Conservation (phyloP, 1,284 basidiomycete genomes). For the Dichomitus squalens region DNA sequence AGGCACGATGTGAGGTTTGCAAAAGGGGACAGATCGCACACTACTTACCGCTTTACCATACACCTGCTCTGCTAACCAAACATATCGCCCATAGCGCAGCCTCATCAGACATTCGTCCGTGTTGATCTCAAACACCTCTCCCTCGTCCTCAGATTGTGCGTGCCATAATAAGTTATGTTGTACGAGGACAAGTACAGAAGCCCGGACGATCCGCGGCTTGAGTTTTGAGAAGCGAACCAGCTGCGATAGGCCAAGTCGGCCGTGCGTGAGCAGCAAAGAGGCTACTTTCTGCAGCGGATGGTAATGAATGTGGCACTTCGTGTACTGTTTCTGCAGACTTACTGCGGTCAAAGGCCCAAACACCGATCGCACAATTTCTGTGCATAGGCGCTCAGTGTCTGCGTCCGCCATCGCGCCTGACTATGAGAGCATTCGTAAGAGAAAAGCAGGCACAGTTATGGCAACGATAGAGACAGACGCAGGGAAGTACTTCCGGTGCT, state of each 20-base stretch:
- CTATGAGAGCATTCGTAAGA: slow-evolving; percentile 6
- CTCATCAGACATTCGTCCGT: slow-evolving; percentile 79
- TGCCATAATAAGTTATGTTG: slow-evolving; percentile 94
- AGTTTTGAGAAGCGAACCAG: slow-evolving; percentile 71
- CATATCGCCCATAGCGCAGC: slow-evolving; percentile 77
- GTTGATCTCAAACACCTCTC: slow-evolving; percentile 80
- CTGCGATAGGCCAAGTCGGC: slow-evolving; percentile 76
- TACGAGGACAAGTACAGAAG: slow-evolving; percentile 80
- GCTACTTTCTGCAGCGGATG: slow-evolving; percentile 68
- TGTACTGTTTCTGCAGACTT: slow-evolving; percentile 31
- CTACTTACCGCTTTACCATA: slow-evolving; percentile 65
- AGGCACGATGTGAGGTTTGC: neutral
- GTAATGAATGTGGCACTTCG: neutral
- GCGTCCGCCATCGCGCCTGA: slow-evolving; percentile 62
- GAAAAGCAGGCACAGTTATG: neutral
- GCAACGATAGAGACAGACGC: neutral
- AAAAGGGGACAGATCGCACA: neutral
- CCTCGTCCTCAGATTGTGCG: slow-evolving; percentile 72
- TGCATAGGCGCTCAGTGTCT: slow-evolving; percentile 71
- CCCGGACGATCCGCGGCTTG: slow-evolving; percentile 69
- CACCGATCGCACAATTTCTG: slow-evolving; percentile 75
- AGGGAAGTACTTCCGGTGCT: neutral
- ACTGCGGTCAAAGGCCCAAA: slow-evolving; percentile 82
- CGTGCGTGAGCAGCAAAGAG: slow-evolving; percentile 81
- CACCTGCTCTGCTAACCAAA: slow-evolving; percentile 71